Base-by-base conservation (phyloP, 192 early-diverging fungal genomes). In the Coemansia javaensis region DNA sequence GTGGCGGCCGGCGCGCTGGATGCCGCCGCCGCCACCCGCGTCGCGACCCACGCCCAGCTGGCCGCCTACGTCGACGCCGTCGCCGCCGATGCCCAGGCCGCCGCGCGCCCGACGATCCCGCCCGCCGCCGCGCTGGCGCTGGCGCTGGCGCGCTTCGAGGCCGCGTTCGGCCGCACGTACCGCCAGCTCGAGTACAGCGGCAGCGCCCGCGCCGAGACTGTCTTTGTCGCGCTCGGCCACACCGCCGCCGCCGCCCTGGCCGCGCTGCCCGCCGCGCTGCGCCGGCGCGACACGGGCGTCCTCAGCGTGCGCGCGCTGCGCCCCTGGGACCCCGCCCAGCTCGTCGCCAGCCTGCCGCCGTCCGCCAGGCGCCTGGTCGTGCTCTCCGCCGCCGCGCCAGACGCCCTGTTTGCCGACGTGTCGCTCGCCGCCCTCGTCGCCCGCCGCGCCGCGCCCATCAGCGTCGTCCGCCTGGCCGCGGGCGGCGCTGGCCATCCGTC, bases 131-230 rank as follows among this genome's bases (percentile, higher is more conserved):
- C 46, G 1, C 28, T 66, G 13, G 39, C 40, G 34, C 28, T 65
- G 75, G 65, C 76, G 68, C 44, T 59, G 38, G 42, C 41, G 30
- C 68, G 51, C 40, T 50, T 81, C 53, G 52, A 60, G 14, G 50
- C 47, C 27, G 40, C 37, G 4, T 67, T 81, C 17, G 85, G 86
- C 15, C 75, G 78, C 42, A 51, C 66, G 5, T 94, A 93, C 76
- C 56, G 79, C 42, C 64, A 79, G 16, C 87, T 94, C 72, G 90
- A 90, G 66, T 97, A 96, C 75, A 52, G 65, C 56, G 94, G 94
- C 32, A 63, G 77, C 33, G 24, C 58, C 7, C 56, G 78, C 55
- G 84, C 94, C 7, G 82, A 89, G 55, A 79, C 80, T 10, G 86
- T 96, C 16, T 75, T 95, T 47, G 85, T 94, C 0, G 69, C 87